A percentile compares a stretch with the other conserved stretches of the same genome.
These are phyloP conservation scores for Mycena pura DNA, from an alignment of 768 basidiomycete genomes.

Conservation along the genomic window DNA sequence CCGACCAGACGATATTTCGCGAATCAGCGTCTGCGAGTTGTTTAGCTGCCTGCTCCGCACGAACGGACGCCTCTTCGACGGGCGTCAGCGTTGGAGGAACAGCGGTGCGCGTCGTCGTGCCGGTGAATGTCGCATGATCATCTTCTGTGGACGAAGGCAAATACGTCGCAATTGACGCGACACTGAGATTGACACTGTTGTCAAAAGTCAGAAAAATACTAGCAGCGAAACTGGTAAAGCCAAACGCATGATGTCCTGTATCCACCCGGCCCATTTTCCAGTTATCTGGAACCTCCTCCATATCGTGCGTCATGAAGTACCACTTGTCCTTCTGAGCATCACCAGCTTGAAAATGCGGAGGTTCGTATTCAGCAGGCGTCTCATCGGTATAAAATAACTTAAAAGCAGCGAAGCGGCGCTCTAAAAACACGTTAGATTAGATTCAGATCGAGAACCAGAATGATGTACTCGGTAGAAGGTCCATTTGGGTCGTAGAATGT, in stretches of 20 bases:
- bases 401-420: slow-evolving; percentile 85
- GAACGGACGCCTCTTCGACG: slow-evolving; percentile 59
- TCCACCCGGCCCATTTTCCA: slow-evolving; percentile 71
- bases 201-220: background rate
- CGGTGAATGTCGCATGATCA: slow-evolving; percentile 62
- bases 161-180: slow-evolving; percentile 76
- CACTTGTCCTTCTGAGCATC: slow-evolving; percentile 77
- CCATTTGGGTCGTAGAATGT: slow-evolving; percentile 81
- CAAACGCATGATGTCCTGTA: slow-evolving; percentile 78
- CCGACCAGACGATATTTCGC: slow-evolving; percentile 73
- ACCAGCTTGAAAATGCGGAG: slow-evolving; percentile 77
- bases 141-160: slow-evolving; percentile 70
- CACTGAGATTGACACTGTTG: slow-evolving; percentile 68
- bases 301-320: slow-evolving; percentile 81
- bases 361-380: slow-evolving; percentile 85
- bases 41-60: slow-evolving; percentile 60
- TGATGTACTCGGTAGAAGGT: slow-evolving; percentile 74
- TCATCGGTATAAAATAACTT: slow-evolving; percentile 85
- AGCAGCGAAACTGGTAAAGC: slow-evolving; percentile 6
- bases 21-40: slow-evolving; percentile 67
- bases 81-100: slow-evolving; percentile 55
- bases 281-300: slow-evolving; percentile 76
- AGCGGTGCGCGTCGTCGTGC: slow-evolving; percentile 45
- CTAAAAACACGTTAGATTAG: slow-evolving; percentile 41
- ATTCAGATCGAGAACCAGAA: background rate